Evolutionary conservation across 2,329 filamentous ascomycete genomes (phyloP).

Genomic region (Claviceps arundinis): DNA sequence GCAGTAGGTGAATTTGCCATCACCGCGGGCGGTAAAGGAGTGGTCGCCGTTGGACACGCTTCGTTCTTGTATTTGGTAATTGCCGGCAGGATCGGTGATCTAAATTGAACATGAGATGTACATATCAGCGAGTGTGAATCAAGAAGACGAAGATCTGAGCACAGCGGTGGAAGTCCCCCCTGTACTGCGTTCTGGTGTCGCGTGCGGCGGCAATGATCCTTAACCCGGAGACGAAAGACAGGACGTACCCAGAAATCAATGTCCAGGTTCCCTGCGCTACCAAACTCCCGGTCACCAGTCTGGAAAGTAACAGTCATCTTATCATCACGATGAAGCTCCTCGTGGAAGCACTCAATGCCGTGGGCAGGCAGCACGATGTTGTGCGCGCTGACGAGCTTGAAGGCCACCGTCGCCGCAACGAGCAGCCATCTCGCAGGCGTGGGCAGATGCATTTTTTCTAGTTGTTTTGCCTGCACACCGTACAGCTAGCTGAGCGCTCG

Average conservation of each 20-base stretch:
- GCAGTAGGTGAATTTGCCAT: slow-evolving; percentile 92
- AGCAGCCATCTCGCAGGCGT: slow-evolving; percentile 29
- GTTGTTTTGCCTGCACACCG: background rate
- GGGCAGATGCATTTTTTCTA: slow-evolving; percentile 16
- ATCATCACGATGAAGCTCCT: slow-evolving; percentile 82
- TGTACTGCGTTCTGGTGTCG: background rate
- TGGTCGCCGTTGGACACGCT: slow-evolving; percentile 82
- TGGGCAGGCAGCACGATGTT: slow-evolving; percentile 93
- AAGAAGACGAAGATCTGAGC: background rate
- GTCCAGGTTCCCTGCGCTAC: slow-evolving; percentile 84
- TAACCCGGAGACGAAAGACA: background rate
- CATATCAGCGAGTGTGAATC: background rate
- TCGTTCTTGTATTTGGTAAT: slow-evolving; percentile 69
- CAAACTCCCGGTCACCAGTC: slow-evolving; percentile 92
- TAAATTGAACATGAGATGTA: slow-evolving; percentile 14
- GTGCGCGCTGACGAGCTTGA: slow-evolving; percentile 60
- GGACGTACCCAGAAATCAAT: slow-evolving; percentile 89
- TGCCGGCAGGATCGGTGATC: slow-evolving; percentile 67
- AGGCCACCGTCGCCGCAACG: slow-evolving; percentile 23
- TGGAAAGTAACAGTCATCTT: slow-evolving; percentile 98
- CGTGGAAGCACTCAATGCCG: slow-evolving; percentile 95
- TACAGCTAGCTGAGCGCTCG: background rate
- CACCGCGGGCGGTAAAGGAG: slow-evolving; percentile 70
- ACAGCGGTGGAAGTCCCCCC: background rate
- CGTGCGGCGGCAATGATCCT: background rate